A percentile compares a stretch with the other conserved stretches of the same genome.
These are phyloP conservation scores for Diaporthe sp. DNA, from an alignment of 2,329 filamentous ascomycete genomes.

Conservation along the genomic window DNA sequence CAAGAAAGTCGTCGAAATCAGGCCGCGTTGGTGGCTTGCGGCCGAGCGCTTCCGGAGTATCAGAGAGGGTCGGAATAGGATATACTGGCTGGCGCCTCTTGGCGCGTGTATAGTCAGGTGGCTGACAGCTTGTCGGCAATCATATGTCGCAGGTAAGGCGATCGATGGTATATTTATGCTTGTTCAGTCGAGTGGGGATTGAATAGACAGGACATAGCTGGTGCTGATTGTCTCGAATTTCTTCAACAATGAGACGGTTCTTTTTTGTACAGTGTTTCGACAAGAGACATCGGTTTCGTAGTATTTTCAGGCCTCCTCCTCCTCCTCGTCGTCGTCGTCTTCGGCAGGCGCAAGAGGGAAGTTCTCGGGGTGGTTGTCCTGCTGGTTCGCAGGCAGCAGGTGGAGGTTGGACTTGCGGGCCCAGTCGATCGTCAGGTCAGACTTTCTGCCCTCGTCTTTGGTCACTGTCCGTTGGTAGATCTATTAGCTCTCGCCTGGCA, in stretches of 20 bases:
- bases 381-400: not conserved
- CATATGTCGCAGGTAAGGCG: too few relatives aligned
- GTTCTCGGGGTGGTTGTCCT: not conserved
- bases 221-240: not conserved
- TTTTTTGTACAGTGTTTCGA: constrained; percentile 15
- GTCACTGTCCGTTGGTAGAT: not conserved
- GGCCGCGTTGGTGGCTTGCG: not conserved
- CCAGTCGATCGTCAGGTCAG: constrained; percentile 16
- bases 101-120: not conserved
- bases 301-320: not conserved
- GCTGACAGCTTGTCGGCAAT: not conserved
- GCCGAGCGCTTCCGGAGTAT: not conserved
- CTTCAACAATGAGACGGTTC: not conserved
- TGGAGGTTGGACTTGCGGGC: not conserved
- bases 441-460: constrained; percentile 12
- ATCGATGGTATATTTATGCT: not conserved
- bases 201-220: too few relatives aligned
- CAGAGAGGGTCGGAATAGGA: not conserved
- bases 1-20: not conserved
- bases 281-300: not conserved
- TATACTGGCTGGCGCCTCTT: too few relatives aligned
- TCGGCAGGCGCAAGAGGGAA: not conserved
- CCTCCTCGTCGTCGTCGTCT: not conserved
- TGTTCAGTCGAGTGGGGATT: not conserved
- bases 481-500: not conserved